These are phyloP conservation scores for Neurospora sp. DNA, from an alignment of 495 filamentous ascomycete species.

Conservation along the genomic window DNA sequence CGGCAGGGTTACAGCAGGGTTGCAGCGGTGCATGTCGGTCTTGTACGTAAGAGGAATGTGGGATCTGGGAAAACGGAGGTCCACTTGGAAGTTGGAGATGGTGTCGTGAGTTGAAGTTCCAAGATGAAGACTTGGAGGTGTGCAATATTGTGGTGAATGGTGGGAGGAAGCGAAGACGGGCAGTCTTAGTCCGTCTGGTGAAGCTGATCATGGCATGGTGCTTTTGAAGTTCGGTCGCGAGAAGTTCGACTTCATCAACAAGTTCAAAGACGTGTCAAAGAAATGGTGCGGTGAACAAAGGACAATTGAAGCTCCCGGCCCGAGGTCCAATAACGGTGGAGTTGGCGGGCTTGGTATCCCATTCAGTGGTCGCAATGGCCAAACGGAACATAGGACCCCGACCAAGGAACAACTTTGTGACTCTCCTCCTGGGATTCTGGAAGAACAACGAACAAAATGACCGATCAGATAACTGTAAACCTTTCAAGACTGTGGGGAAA, in stretches of 20 bases:
- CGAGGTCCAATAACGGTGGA: not conserved
- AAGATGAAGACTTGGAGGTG: not conserved
- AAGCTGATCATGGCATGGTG: too few species aligned
- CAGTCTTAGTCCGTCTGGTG: too few species aligned
- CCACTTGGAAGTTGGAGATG: not conserved
- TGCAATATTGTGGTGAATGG: too few species aligned
- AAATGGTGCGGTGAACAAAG: not conserved
- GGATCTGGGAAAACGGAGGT: not conserved
- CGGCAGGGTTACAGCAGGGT: not conserved
- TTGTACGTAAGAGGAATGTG: conserved; percentile 1
- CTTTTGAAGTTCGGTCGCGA: too few species aligned
- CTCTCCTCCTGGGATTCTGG: not conserved
- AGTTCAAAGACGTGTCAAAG: not conserved
- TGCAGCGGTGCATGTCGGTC: not conserved
- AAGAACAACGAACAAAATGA: not conserved
- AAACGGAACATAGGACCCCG: not conserved
- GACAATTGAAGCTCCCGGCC: not conserved
- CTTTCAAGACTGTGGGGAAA: not conserved
- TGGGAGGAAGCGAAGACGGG: too few species aligned
- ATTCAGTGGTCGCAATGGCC: not conserved
- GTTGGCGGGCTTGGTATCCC: not conserved
- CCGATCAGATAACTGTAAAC: not conserved
- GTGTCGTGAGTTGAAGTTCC: not conserved
- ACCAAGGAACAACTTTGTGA: not conserved
- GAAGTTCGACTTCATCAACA: not conserved